phyloP scores from a whole-genome alignment of 2,329 filamentous ascomycete genomes.

The Lasiodiplodia theobromae region DNA sequence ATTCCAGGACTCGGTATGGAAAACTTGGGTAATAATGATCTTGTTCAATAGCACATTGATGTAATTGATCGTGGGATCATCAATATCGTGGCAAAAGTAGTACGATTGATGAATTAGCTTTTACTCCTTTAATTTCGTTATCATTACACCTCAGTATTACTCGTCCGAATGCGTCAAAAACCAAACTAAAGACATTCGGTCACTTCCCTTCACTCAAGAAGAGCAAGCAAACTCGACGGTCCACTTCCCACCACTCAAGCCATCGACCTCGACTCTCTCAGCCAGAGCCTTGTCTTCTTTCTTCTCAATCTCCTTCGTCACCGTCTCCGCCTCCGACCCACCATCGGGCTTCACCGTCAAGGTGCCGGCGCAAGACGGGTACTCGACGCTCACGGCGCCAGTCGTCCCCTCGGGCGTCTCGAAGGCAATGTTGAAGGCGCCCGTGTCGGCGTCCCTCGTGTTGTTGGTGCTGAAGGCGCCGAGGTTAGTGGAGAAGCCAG shows the following conservation, averaged over 20 bases:
- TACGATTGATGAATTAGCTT: no score
- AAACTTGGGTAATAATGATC: no score
- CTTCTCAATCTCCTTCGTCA: neutral
- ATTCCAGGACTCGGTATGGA: no score
- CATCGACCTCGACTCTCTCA: constrained; percentile 32
- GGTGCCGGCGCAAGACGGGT: constrained; percentile 35
- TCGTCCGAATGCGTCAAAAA: no score
- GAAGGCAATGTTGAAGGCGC: constrained; percentile 40
- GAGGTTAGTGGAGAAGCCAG: constrained; percentile 54
- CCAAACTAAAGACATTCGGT: no score
- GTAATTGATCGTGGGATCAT: no score
- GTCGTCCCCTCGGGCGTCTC: constrained; percentile 42
- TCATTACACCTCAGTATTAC: no score
- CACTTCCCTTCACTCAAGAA: neutral
- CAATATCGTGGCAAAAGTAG: no score
- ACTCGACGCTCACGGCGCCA: constrained; percentile 40
- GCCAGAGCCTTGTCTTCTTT: neutral
- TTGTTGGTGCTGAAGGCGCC: constrained; percentile 44
- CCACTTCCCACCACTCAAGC: constrained; percentile 39
- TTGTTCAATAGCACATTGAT: no score
- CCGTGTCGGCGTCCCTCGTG: constrained; percentile 33
- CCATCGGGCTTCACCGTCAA: constrained; percentile 29
- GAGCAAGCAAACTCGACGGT: constrained; percentile 32
- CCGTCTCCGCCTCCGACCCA: neutral
- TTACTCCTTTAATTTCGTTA: no score